phyloP scores from a whole-genome alignment of 2,329 filamentous ascomycete species.

The Colletotrichum euphorbiae region DNA sequence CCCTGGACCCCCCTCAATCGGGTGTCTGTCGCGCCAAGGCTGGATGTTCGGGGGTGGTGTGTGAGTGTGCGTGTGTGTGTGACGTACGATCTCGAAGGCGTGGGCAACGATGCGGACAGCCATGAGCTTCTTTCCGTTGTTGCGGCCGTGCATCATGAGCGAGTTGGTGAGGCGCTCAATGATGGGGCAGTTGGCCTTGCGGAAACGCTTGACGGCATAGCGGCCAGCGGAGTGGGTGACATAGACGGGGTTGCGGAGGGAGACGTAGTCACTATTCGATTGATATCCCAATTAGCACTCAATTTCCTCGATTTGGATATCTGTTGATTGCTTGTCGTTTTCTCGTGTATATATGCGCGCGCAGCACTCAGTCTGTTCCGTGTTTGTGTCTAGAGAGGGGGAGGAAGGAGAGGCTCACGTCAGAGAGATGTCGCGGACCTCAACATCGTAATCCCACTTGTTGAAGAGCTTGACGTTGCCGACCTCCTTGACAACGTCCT shows the following conservation, averaged over 20 bases:
- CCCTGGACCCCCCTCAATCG: too few relatives aligned
- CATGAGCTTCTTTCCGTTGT: constrained; percentile 99
- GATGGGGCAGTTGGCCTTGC: constrained; percentile 99
- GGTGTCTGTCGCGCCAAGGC: neutral
- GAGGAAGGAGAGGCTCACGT: constrained; percentile 69
- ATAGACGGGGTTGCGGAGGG: constrained; percentile 99
- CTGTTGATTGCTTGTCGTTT: constrained; percentile 31
- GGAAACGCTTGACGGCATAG: constrained; percentile 99
- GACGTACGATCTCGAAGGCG: constrained; percentile 98
- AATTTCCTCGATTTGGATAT: constrained; percentile 24
- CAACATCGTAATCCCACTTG: constrained; percentile 98
- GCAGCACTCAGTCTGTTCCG: neutral
- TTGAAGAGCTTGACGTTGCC: constrained; percentile 97
- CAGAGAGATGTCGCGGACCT: constrained; percentile 99
- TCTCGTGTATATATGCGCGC: neutral
- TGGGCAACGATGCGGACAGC: constrained; percentile 99
- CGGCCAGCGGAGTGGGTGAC: constrained; percentile 98
- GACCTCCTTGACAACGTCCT: constrained; percentile 90
- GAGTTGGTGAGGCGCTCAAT: constrained; percentile 99
- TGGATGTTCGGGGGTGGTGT: neutral
- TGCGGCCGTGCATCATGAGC: constrained; percentile 99
- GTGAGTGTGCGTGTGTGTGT: neutral
- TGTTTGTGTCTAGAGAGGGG: neutral
- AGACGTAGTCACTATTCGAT: constrained; percentile 91
- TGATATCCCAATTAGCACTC: constrained; percentile 49